Base-by-base conservation (phyloP, 768 basidiomycete species). In the Dictyophora rubrovolvata region DNA sequence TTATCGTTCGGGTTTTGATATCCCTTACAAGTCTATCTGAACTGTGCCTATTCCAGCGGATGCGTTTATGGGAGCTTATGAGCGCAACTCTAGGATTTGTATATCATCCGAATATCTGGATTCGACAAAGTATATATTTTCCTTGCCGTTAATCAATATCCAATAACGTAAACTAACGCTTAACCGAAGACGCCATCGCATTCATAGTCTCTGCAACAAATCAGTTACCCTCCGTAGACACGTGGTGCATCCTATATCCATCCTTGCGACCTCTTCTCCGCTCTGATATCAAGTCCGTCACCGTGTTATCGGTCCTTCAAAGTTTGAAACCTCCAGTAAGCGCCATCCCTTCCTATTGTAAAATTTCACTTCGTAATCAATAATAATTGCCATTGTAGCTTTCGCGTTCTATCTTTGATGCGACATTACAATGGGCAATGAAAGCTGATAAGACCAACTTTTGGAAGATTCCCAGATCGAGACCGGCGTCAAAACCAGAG, bases 31-130 rank as follows among this genome's bases (percentile, higher is more conserved):
- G 87, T 65, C 78, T 98, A 16, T 91, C 90, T 62, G 90, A 94
- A 68, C 78, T 96, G 8, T 89, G 91, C 0, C 72, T 98, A 2
- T 89, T 98, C 71, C 85, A 88, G 70, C 93, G 92, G 71, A 89
- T 91, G 84, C 82, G 89, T n/a, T 84, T 96, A 60, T 97, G 96
- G 94, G 96, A 98, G 65, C 76, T 97, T 36, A 90, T 95, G 84
- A 88, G 87, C 55, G 84, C 86, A 0, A 86, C 87, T 0, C 72
- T 93, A 33, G 89, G 89, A 0, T 94, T 98, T 70, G 73, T 98
- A 54, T 95, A 91, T 64, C 96, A 99, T 69, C 95, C 96, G 0
- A 94, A 96, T 68, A 73, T 84, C 20, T 98, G 95, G 95, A 90
- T 98, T 69, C 79, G 93, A 59, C 91, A 97, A 79, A 89, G 94